Base-by-base conservation (phyloP, 257 asterid species). In the Nicotiana undulata region DNA sequence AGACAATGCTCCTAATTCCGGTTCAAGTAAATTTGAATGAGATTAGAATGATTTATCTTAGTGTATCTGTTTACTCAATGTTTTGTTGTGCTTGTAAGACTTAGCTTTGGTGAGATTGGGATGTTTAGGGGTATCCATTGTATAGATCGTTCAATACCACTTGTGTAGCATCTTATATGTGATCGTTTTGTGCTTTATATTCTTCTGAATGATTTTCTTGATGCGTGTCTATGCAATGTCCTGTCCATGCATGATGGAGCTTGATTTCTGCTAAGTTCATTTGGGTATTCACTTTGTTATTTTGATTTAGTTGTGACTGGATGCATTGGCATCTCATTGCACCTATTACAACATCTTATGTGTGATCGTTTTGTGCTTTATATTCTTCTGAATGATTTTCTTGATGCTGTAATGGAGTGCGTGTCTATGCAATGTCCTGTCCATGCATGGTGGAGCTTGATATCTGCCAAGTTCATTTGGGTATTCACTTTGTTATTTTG, bases 21-120 rank as follows among this genome's bases (percentile, higher is more conserved):
- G 85, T 53, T 82, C 85, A 7, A 81, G 89, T 79, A 85, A 60
- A 67, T 82, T 88, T 64, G 88, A 78, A 58, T 88, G 88, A 49
- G 92, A 88, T 2, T 72, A 16, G 15, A 32, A 24, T 16, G 64
- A 60, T 51, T 10, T 10, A 66, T 76, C 55, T 31, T 51, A 68
- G 22, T 22, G 13, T 20, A 5, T 22, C 26, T 70, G 77, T 32
- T 37, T 11, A 18, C 13, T 16, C 61, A 18, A 26, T 46, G 26
- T 63, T n/a, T 79, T 79, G 13, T 26, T 64, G 24, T 46, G 24
- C 40, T 74, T 74, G 78, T 20, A 44, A 8, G 61, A 46, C 34
- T 28, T 59, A 66, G 60, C 55, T 32, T 18, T 5, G 22, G 31
- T 5, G 12, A 9, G 60, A 9, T 17, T 20, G 58, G 56, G 13